phyloP scores from a whole-genome alignment of 1,284 basidiomycete species.

The Neolentinus lepideus region DNA sequence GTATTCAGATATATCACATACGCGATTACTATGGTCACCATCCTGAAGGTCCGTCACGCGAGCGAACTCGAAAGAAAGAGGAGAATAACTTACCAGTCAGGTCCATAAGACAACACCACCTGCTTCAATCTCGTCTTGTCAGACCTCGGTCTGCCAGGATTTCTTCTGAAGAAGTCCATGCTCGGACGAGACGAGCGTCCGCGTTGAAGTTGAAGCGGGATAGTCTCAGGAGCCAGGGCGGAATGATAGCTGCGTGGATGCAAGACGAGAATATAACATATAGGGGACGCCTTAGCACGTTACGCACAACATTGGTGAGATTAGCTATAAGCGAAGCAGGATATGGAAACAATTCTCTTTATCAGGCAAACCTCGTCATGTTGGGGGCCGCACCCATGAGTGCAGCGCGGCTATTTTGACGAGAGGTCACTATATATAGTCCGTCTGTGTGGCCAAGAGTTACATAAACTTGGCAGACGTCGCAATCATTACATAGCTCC shows the following conservation, averaged over 20 bases:
- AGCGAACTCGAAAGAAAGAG: slow-evolving; percentile 4
- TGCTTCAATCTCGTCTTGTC: slow-evolving; percentile 5
- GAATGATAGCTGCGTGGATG: background rate
- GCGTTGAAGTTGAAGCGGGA: background rate
- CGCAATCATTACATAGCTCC: too few species aligned
- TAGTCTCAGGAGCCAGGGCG: background rate
- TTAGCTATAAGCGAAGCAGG: background rate
- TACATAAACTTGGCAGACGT: too few species aligned
- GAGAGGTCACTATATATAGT: too few species aligned
- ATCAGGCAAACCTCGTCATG: background rate
- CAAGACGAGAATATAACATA: background rate
- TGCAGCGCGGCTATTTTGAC: too few species aligned
- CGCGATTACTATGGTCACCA: slow-evolving; percentile 65
- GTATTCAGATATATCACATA: slow-evolving; percentile 33
- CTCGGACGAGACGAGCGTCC: background rate
- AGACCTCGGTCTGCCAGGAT: background rate
- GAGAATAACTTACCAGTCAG: slow-evolving; percentile 54
- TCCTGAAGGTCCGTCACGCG: slow-evolving; percentile 31
- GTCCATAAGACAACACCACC: slow-evolving; percentile 55
- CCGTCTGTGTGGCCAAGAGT: too few species aligned
- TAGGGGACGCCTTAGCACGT: background rate
- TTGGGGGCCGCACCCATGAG: too few species aligned
- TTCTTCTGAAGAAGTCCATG: background rate
- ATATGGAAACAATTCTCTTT: background rate
- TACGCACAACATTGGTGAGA: background rate